These are phyloP conservation scores for Ceratocystis variospora DNA, from an alignment of 2,329 filamentous ascomycete species.

Conservation along the genomic window DNA sequence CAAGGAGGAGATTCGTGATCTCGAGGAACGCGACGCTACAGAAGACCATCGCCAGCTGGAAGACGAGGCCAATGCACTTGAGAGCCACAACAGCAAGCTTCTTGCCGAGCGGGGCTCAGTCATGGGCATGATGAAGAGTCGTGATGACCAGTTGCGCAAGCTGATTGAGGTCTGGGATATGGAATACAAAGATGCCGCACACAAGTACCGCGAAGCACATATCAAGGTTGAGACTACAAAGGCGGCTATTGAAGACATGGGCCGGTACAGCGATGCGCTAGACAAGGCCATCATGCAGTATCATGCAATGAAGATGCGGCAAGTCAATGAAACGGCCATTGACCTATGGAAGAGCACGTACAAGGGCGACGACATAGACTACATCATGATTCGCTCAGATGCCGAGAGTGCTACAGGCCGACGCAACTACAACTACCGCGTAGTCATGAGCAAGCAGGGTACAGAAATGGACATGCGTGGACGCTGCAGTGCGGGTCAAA, in stretches of 20 bases:
- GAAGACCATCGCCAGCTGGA: conserved; percentile 67
- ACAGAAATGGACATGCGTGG: conserved; percentile 99
- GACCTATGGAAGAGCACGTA: conserved; percentile 98
- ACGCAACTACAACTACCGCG: conserved; percentile 88
- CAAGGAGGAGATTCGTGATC: conserved; percentile 52
- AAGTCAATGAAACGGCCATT: conserved; percentile 87
- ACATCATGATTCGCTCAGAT: conserved; percentile 87
- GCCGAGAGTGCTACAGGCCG: conserved; percentile 60
- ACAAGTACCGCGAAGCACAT: conserved; percentile 72
- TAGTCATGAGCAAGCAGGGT: conserved; percentile 95
- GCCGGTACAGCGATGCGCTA: conserved; percentile 65
- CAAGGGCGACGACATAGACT: conserved; percentile 93
- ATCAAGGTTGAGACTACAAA: conserved; percentile 86
- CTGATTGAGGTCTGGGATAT: conserved; percentile 68
- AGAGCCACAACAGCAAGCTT: conserved; percentile 53
- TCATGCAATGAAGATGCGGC: conserved; percentile 92
- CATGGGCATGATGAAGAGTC: conserved; percentile 66
- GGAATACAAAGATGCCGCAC: conserved; percentile 71
- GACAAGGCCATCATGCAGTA: conserved; percentile 98
- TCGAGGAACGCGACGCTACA: conserved; percentile 67
- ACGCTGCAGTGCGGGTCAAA: conserved; percentile 90
- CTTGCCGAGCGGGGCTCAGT: conserved; percentile 60
- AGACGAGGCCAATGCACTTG: conserved; percentile 52
- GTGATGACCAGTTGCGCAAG: conserved; percentile 64
- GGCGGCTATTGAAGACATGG: conserved; percentile 81